Percentiles rank a stretch among this genome's conserved stretches.
Evolutionary conservation across 495 filamentous ascomycete species (phyloP).

Genomic region (Talaromyces proteolyticus): DNA sequence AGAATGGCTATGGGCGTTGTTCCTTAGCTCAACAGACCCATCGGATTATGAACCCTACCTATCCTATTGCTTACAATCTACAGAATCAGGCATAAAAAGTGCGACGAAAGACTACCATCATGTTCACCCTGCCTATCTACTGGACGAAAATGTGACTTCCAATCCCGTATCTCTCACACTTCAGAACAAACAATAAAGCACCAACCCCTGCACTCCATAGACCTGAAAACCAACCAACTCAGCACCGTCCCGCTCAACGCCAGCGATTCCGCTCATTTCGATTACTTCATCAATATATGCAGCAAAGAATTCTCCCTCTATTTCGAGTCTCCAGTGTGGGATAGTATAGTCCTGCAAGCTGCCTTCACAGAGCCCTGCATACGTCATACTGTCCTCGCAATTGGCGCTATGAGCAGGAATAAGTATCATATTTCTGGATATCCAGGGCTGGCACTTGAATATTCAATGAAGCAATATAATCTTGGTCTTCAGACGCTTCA

Average conservation of each 20-base stretch:
- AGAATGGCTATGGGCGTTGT: neutral
- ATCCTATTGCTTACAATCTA: neutral
- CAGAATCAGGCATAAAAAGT: slow-evolving; percentile 3
- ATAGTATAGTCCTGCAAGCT: slow-evolving; percentile 1
- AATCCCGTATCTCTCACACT: neutral
- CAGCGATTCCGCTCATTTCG: neutral
- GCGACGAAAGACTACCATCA: slow-evolving; percentile 2
- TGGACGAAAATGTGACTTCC: slow-evolving; percentile 5
- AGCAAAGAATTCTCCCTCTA: slow-evolving; percentile 4
- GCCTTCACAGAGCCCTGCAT: slow-evolving; percentile 4
- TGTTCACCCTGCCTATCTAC: neutral
- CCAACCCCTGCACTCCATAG: neutral
- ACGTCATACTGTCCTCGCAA: neutral
- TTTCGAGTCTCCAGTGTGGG: slow-evolving; percentile 3
- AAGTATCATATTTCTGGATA: neutral
- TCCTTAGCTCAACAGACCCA: too few relatives aligned
- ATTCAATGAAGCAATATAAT: slow-evolving; percentile 1
- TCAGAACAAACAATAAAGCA: neutral
- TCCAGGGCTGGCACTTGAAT: neutral
- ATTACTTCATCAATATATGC: slow-evolving; percentile 1
- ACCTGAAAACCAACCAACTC: neutral
- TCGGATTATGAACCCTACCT: neutral
- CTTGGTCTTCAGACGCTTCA: neutral
- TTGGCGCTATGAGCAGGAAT: slow-evolving; percentile 4
- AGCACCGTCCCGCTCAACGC: neutral